Percentiles rank a stretch among this genome's conserved stretches.
phyloP scores from a whole-genome alignment of 495 filamentous ascomycete genomes.

The Aspergillus affinis region DNA sequence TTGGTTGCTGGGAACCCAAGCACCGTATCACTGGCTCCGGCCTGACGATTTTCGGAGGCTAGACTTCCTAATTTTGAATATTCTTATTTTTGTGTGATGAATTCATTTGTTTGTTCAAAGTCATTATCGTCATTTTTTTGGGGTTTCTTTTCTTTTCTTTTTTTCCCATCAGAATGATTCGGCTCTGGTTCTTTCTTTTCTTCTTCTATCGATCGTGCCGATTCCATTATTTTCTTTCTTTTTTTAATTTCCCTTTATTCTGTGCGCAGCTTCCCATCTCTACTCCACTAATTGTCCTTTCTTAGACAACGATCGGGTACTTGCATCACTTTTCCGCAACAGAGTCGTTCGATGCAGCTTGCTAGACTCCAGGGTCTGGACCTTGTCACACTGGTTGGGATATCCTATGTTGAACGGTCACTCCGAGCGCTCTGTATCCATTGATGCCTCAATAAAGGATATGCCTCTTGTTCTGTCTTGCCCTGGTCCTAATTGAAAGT shows the following conservation, averaged over 20 bases:
- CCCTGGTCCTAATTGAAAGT: slow-evolving; percentile 16
- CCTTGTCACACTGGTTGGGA: slow-evolving; percentile 16
- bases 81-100: slow-evolving; percentile 1
- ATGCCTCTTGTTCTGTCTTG: background rate
- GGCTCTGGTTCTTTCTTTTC: background rate
- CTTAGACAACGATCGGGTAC: slow-evolving; percentile 21
- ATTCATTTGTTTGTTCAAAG: slow-evolving; percentile 10
- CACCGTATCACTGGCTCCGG: background rate
- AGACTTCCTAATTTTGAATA: slow-evolving; percentile 1
- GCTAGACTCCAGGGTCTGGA: slow-evolving; percentile 16
- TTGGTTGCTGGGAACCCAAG: background rate
- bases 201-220: background rate
- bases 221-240: slow-evolving; percentile 2
- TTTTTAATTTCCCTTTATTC: slow-evolving; percentile 5
- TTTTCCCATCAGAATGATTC: slow-evolving; percentile 4
- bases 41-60: background rate
- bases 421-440: slow-evolving; percentile 14
- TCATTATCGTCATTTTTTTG: slow-evolving; percentile 2
- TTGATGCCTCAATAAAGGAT: slow-evolving; percentile 10
- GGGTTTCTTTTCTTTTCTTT: slow-evolving; percentile 9
- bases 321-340: slow-evolving; percentile 18
- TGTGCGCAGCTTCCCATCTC: slow-evolving; percentile 7
- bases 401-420: slow-evolving; percentile 14
- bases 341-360: slow-evolving; percentile 20
- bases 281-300: slow-evolving; percentile 22